Evolutionary conservation across 768 basidiomycete species (phyloP).

Genomic region (Collybiopsis confluens): DNA sequence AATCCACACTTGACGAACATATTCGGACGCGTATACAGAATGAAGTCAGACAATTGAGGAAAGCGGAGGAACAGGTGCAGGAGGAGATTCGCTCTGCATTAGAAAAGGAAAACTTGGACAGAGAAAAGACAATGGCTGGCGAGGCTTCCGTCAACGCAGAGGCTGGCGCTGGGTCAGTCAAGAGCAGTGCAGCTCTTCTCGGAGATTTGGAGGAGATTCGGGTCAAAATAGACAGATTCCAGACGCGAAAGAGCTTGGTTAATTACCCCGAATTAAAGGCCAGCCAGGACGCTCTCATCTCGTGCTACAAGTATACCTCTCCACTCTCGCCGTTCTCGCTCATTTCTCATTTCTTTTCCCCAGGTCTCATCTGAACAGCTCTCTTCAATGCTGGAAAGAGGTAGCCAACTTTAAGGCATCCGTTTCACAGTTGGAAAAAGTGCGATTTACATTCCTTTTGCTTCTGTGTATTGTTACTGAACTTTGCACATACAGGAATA

Average conservation of each 20-base stretch:
- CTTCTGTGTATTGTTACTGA: slow-evolving; percentile 6
- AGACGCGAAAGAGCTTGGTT: slow-evolving; percentile 47
- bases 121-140: slow-evolving; percentile 55
- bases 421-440: slow-evolving; percentile 68
- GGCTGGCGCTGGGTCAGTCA: slow-evolving; percentile 37
- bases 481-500: slow-evolving; percentile 44
- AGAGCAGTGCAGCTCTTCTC: slow-evolving; percentile 57
- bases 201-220: slow-evolving; percentile 76
- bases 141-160: slow-evolving; percentile 31
- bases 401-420: slow-evolving; percentile 67
- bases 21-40: slow-evolving; percentile 68
- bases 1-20: slow-evolving; percentile 68
- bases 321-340: neutral
- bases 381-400: slow-evolving; percentile 74
- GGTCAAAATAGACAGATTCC: slow-evolving; percentile 68
- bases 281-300: slow-evolving; percentile 54
- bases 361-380: slow-evolving; percentile 40
- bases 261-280: slow-evolving; percentile 55
- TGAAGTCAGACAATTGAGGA: slow-evolving; percentile 61
- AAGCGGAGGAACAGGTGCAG: slow-evolving; percentile 66
- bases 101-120: slow-evolving; percentile 85
- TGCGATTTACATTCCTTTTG: slow-evolving; percentile 22
- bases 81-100: slow-evolving; percentile 73
- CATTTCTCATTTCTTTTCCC: neutral
- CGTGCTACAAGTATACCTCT: slow-evolving; percentile 68